Conservation (phyloP, 768 basidiomycete genomes). For the Lentinula detonsa region DNA sequence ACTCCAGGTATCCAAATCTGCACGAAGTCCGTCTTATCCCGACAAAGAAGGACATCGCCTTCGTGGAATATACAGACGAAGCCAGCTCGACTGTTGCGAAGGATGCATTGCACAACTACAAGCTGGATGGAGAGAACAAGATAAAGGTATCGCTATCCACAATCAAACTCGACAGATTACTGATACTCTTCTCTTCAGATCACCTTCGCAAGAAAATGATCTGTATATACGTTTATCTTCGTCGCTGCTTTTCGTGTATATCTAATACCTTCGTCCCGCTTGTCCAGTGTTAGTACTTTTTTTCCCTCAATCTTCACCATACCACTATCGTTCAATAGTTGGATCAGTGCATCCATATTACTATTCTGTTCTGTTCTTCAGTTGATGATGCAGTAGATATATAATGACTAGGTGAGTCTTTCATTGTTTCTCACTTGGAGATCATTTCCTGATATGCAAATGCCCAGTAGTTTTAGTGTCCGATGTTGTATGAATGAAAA, state of each 20-base stretch:
- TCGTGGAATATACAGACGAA: slow-evolving; percentile 97
- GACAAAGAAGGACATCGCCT: slow-evolving; percentile 95
- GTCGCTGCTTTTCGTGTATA: background rate
- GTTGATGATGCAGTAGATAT: background rate
- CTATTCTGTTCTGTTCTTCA: background rate
- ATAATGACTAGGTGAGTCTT: background rate
- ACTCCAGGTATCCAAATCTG: slow-evolving; percentile 80
- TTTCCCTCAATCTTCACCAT: too few relatives aligned
- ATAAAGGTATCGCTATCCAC: slow-evolving; percentile 68
- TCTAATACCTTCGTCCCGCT: background rate
- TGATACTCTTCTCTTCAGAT: slow-evolving; percentile 34
- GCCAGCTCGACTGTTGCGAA: slow-evolving; percentile 85
- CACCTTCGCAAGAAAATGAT: slow-evolving; percentile 69
- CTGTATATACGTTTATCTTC: background rate
- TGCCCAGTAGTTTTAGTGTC: background rate
- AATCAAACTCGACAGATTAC: background rate
- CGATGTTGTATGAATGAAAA: background rate
- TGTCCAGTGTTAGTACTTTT: background rate
- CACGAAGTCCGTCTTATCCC: slow-evolving; percentile 98
- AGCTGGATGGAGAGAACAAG: slow-evolving; percentile 95
- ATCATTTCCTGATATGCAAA: background rate
- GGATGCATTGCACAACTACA: slow-evolving; percentile 96
- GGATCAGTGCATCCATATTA: too few relatives aligned
- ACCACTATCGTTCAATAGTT: too few relatives aligned
- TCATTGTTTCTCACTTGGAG: background rate